Conservation (phyloP, 2,329 filamentous ascomycete genomes). For the Macrophomina tecta region DNA sequence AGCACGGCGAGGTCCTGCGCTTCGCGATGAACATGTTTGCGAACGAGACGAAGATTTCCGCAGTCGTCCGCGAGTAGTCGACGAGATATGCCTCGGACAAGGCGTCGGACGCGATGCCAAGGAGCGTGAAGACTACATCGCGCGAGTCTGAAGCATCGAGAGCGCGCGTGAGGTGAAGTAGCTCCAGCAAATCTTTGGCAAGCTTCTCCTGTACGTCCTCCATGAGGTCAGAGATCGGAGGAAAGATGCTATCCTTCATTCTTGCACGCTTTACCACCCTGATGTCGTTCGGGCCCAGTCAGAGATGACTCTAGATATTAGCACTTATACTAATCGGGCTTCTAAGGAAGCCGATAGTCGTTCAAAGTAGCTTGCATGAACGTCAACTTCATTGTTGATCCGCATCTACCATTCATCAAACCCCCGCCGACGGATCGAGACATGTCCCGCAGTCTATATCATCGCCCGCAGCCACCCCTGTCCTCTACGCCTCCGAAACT, state of each 20-base stretch:
- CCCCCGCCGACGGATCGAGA: no score
- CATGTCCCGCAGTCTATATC: not conserved
- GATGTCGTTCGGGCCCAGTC: not conserved
- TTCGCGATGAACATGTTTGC: not conserved
- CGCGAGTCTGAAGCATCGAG: not conserved
- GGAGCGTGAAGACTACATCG: not conserved
- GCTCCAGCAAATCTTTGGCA: not conserved
- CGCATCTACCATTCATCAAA: not conserved
- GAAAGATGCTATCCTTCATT: no score
- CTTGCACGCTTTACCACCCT: no score
- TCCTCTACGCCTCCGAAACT: no score
- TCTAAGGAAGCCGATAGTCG: no score
- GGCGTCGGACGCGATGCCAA: not conserved
- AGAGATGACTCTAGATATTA: not conserved
- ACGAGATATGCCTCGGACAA: not conserved
- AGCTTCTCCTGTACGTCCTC: not conserved
- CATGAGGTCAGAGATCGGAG: not conserved
- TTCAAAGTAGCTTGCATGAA: not conserved
- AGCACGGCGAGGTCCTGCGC: no score
- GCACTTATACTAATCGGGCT: no score
- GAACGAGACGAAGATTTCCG: not conserved
- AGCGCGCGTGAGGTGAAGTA: not conserved
- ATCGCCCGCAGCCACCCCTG: no score
- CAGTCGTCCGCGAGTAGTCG: not conserved
- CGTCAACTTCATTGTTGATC: conserved; percentile 14